Conservation (phyloP, 768 basidiomycete species). For the Suillus decipiens region DNA sequence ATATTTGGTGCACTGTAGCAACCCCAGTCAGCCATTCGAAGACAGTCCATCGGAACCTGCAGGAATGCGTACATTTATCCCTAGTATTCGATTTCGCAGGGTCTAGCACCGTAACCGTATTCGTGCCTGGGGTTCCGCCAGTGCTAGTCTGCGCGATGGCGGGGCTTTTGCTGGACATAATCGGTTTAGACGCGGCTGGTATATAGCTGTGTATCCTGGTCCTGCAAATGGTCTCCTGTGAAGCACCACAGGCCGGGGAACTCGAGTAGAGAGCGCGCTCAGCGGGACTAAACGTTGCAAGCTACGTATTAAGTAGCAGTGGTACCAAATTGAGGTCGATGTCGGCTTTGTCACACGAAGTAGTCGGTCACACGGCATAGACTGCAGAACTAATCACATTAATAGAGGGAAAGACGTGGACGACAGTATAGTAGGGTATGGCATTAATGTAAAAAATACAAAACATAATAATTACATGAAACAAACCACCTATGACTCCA, state of each 20-base stretch:
- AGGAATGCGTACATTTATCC: constrained; percentile 1
- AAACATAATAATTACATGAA: constrained; percentile 8
- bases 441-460: constrained; percentile 6
- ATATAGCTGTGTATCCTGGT: neutral
- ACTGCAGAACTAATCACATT: neutral
- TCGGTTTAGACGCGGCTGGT: neutral
- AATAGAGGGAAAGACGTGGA: neutral
- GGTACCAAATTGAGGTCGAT: constrained; percentile 3
- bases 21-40: neutral
- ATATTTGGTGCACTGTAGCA: constrained; percentile 56
- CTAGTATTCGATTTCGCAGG: neutral
- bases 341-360: neutral
- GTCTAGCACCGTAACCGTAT: neutral
- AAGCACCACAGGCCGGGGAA: neutral
- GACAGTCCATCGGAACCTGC: neutral
- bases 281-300: neutral
- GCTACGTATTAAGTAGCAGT: neutral
- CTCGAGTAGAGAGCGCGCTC: neutral
- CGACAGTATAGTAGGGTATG: neutral
- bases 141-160: neutral
- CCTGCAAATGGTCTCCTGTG: neutral
- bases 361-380: neutral
- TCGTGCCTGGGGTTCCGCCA: constrained; percentile 7
- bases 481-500: constrained; percentile 17
- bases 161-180: constrained; percentile 5